Percentiles rank a stretch among this genome's conserved stretches.
These are phyloP conservation scores for Aspergillus texensis DNA, from an alignment of 2,329 filamentous ascomycete species.

Conservation along the genomic window DNA sequence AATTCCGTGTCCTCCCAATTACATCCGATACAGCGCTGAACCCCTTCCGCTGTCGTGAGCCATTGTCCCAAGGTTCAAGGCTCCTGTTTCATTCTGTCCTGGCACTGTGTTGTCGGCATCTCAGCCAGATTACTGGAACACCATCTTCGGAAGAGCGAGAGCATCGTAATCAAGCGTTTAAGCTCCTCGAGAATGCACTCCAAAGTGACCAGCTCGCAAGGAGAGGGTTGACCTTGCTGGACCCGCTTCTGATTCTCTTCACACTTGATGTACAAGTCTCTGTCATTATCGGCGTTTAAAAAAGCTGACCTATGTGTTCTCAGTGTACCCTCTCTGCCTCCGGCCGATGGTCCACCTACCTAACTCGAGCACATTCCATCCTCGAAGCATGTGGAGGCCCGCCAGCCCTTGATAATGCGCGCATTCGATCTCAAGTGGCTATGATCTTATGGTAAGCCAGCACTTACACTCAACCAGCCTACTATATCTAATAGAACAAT, in stretches of 20 bases:
- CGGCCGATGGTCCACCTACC: constrained; percentile 34
- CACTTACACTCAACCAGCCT: accelerated
- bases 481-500: background rate
- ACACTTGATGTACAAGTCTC: constrained; percentile 32
- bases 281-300: background rate
- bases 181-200: constrained; percentile 26
- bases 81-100: constrained; percentile 33
- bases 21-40: constrained; percentile 36
- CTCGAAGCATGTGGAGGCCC: constrained; percentile 25
- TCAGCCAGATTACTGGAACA: constrained; percentile 27
- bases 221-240: constrained; percentile 21
- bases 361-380: constrained; percentile 27
- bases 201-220: constrained; percentile 6
- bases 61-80: constrained; percentile 25
- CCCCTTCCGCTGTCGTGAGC: constrained; percentile 33
- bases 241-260: constrained; percentile 35
- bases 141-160: constrained; percentile 3
- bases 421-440: constrained; percentile 31
- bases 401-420: constrained; percentile 18
- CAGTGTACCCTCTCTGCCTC: constrained; percentile 38
- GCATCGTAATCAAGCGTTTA: constrained; percentile 24
- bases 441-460: constrained; percentile 34
- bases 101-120: constrained; percentile 35
- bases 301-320: background rate
- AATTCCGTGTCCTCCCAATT: constrained; percentile 38